phyloP scores from a whole-genome alignment of 2,329 filamentous ascomycete species.

The Eutypa lata region DNA sequence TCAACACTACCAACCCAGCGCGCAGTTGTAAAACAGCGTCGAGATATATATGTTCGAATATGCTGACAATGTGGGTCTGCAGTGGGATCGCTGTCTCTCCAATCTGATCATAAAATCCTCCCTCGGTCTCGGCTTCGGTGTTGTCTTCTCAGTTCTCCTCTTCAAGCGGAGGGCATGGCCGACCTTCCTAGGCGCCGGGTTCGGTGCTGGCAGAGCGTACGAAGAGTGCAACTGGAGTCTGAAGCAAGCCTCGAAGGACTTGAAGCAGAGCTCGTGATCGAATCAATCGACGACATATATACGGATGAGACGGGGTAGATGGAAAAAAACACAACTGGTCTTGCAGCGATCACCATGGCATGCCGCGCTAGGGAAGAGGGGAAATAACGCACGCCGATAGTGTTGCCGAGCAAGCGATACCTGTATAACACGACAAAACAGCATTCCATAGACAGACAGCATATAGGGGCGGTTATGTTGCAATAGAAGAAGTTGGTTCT shows the following conservation, averaged over 20 bases:
- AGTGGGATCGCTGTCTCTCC: conserved; percentile 99
- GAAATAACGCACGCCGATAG: not conserved
- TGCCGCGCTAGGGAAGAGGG: not conserved
- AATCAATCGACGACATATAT: not conserved
- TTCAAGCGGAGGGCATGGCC: conserved; percentile 99
- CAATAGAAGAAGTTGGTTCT: not conserved
- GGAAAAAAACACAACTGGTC: not conserved
- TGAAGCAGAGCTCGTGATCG: conserved; percentile 48
- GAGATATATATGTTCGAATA: too few relatives aligned
- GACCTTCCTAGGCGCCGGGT: conserved; percentile 89
- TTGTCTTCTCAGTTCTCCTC: conserved; percentile 96
- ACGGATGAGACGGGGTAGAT: conserved; percentile 3
- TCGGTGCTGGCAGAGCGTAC: conserved; percentile 93
- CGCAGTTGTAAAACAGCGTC: too few relatives aligned
- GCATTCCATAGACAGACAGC: conserved; percentile 1
- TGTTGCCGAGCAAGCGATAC: conserved; percentile 1
- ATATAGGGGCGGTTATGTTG: not conserved
- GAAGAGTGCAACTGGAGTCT: conserved; percentile 92
- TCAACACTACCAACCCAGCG: too few relatives aligned
- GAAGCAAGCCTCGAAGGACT: conserved; percentile 58
- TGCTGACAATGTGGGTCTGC: conserved; percentile 21
- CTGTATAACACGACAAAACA: conserved; percentile 1
- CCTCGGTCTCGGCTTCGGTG: conserved; percentile 92
- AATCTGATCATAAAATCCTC: conserved; percentile 96
- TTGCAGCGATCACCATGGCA: too few relatives aligned